Conservation (phyloP, 176 grass and related monocot genomes). For the Eragrostis curvula region DNA sequence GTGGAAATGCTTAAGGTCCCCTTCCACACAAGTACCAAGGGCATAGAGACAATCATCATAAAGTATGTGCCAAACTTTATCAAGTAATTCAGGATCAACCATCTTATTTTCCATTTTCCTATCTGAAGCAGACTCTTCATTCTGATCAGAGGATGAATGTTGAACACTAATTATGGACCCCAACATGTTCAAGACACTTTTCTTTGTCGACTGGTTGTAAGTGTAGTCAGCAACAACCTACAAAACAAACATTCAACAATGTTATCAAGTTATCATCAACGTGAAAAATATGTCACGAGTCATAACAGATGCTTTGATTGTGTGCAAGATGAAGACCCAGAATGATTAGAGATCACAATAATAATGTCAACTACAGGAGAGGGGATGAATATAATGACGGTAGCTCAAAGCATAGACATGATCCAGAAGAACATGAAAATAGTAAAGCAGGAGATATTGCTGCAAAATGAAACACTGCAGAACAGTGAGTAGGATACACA, state of each 20-base stretch:
- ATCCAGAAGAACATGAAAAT: background rate
- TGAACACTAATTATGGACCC: slow-evolving; percentile 52
- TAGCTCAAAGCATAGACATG: slow-evolving; percentile 13
- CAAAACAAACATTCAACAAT: slow-evolving; percentile 39
- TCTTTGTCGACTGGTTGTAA: slow-evolving; percentile 74
- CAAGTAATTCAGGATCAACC: slow-evolving; percentile 66
- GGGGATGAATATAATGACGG: background rate
- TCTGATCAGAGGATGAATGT: slow-evolving; percentile 50
- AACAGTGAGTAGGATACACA: background rate
- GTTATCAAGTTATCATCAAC: slow-evolving; percentile 28
- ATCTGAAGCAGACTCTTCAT: slow-evolving; percentile 47
- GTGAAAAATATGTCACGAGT: background rate
- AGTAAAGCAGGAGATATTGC: background rate
- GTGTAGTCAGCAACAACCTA: slow-evolving; percentile 86
- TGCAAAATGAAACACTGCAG: background rate
- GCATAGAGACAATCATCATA: slow-evolving; percentile 92
- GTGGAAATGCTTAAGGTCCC: slow-evolving; percentile 97
- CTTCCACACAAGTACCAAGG: slow-evolving; percentile 87
- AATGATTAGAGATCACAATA: background rate
- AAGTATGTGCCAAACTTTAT: slow-evolving; percentile 88
- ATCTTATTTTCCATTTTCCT: slow-evolving; percentile 51
- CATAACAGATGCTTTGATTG: slow-evolving; percentile 14
- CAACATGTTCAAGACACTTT: slow-evolving; percentile 68
- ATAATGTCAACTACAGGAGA: background rate
- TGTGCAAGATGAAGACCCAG: background rate